Conservation (phyloP, 306 rosid species). For the Dalbergia oliveri region DNA sequence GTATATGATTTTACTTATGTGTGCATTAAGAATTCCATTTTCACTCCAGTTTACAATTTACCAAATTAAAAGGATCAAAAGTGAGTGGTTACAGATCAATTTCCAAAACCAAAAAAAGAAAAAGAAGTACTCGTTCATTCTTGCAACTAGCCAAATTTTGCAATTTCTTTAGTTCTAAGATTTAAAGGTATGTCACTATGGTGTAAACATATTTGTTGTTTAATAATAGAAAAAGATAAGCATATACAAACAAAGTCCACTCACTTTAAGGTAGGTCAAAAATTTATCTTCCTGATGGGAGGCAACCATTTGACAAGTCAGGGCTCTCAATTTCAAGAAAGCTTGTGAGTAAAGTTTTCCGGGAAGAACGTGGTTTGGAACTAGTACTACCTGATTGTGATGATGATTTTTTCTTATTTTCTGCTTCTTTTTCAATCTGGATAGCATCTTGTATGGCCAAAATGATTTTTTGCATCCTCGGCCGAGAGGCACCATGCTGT, state of each 20-base stretch:
- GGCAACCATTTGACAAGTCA: conserved; percentile 62
- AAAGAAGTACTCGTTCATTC: background rate
- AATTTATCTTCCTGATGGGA: conserved; percentile 74
- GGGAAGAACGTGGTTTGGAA: conserved; percentile 66
- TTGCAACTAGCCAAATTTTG: background rate
- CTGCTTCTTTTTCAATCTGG: conserved; percentile 68
- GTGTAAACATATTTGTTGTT: background rate
- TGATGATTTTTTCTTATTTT: conserved; percentile 56
- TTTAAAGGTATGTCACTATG: conserved; percentile 14
- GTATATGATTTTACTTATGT: background rate
- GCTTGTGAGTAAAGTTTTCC: conserved; percentile 85
- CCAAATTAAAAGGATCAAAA: background rate
- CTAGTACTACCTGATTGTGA: conserved; percentile 37
- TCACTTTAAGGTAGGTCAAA: background rate
- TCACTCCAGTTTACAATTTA: background rate
- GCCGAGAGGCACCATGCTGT: conserved; percentile 75
- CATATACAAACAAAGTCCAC: background rate
- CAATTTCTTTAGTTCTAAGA: background rate
- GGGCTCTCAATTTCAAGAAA: conserved; percentile 91
- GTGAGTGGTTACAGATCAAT: no score
- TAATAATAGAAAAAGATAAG: background rate
- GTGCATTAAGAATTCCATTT: background rate
- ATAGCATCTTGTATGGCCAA: conserved; percentile 82
- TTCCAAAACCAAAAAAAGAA: no score
- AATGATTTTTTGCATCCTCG: conserved; percentile 90